These are phyloP conservation scores for Cystobasidium onofrii DNA, from an alignment of 768 basidiomycete genomes.

Conservation along the genomic window DNA sequence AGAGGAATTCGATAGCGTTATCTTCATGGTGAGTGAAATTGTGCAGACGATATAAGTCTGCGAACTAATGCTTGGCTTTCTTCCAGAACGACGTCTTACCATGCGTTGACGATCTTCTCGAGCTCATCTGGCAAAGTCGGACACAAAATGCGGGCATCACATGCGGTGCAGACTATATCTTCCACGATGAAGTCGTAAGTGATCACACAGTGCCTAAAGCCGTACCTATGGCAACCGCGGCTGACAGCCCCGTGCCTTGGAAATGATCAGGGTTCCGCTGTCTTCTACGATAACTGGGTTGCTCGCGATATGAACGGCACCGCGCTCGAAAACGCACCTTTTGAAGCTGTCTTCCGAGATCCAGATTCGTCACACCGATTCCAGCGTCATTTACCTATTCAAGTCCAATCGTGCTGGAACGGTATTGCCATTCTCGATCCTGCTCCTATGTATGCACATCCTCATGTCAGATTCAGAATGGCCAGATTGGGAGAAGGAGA, in stretches of 20 bases:
- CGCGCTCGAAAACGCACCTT: conserved; percentile 93
- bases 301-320: conserved; percentile 98
- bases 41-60: not conserved
- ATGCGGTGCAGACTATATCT: conserved; percentile 98
- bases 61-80: not conserved
- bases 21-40: conserved; percentile 53
- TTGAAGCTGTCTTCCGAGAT: conserved; percentile 88
- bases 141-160: conserved; percentile 94
- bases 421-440: conserved; percentile 93
- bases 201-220: too few relatives aligned
- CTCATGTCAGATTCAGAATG: conserved; percentile 92
- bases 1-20: conserved; percentile 89
- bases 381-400: conserved; percentile 83
- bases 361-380: conserved; percentile 65
- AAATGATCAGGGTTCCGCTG: conserved; percentile 27
- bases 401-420: conserved; percentile 98
- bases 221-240: too few relatives aligned
- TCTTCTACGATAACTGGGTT: conserved; percentile 65
- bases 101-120: conserved; percentile 92
- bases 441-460: conserved; percentile 83
- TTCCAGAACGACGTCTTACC: conserved; percentile 81
- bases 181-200: conserved; percentile 82
- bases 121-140: conserved; percentile 92
- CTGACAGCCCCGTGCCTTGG: too few relatives aligned
- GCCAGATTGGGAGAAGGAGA: conserved; percentile 77